Percentiles rank a stretch among this genome's conserved stretches.
Evolutionary conservation across 192 early-diverging fungal genomes (phyloP).

Genomic region (Coemansia sp.): DNA sequence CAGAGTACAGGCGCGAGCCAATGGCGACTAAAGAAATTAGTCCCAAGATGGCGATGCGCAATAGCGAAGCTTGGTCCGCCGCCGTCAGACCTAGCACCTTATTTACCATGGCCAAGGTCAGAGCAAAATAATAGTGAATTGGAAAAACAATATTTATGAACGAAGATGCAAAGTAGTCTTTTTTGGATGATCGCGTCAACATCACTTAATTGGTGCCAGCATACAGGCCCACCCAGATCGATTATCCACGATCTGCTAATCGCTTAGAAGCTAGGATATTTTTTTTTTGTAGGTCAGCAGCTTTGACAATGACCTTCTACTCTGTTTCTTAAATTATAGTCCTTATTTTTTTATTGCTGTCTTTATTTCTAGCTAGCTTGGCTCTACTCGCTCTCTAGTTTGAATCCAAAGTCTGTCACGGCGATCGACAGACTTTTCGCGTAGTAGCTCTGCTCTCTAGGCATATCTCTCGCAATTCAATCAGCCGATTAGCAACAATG

Average conservation of each 20-base stretch:
- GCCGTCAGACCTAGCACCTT: constrained; percentile 53
- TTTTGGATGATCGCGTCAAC: not conserved
- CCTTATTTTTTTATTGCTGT: not conserved
- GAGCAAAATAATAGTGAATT: not conserved
- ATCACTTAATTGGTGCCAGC: not conserved
- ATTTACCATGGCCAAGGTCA: constrained; percentile 14
- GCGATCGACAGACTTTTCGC: not conserved
- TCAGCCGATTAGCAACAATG: constrained; percentile 53
- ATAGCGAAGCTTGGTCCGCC: constrained; percentile 57
- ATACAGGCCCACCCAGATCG: not conserved
- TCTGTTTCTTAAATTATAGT: not conserved
- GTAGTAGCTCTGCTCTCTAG: not conserved
- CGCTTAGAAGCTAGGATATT: not conserved
- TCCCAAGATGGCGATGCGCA: constrained; percentile 86
- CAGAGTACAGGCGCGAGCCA: constrained; percentile 92
- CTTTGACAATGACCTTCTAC: not conserved
- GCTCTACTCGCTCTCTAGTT: not conserved
- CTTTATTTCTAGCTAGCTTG: not conserved
- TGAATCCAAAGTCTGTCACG: not conserved
- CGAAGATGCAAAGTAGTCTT: not conserved
- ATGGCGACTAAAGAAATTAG: constrained; percentile 87
- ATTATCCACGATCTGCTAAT: not conserved
- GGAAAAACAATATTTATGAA: not conserved
- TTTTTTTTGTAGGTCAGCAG: not conserved
- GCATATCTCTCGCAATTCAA: not conserved